Evolutionary conservation across 1,284 basidiomycete genomes (phyloP), one percentile per base, ranked within the genome.

Genomic region (Microbotryum violaceum): DNA sequence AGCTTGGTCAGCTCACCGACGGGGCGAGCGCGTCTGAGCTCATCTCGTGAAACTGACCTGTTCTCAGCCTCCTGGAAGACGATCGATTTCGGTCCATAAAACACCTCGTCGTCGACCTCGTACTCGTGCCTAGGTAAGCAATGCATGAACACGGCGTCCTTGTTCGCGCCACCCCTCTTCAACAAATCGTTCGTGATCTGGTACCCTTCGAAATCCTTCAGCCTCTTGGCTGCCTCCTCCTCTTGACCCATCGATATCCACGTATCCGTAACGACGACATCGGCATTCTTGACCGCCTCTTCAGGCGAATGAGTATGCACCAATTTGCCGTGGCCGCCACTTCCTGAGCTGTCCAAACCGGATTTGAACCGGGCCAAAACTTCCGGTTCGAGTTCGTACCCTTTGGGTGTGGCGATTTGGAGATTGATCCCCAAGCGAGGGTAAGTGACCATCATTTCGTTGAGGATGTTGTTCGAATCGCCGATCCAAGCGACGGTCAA

Each of bases 181-280:
- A 74, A 73, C 52, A 78, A 66, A 10, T 72, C 73, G 62, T 97
- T 91, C 0, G 94, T 97, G 52, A 98, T 85, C 74, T 97, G 96
- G 77, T 92, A 98, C 3, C 94, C 94, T 10, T 82, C 70, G 77
- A 98, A 98, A 64, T 91, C 92, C 58, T 83, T 79, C 54, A 97
- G 77, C 42, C 94, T 85, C 71, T 91, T 85, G n/a, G 80, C 87
- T 71, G 93, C 92, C 75, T 97, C 91, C 2, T 85, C 87, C 77
- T 98, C 96, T 77, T 97, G 92, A 31, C 94, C 96, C 94, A 98
- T 98, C 5, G 91, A 94, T 71, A 98, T 92, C 91, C 92, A 97
- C 4, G 92, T 97, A 76, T 97, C 92, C 3, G 96, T 98, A 23
- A 97, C 84, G 54, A 98, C 87, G 23, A 97, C 83, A 74, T 97